Percentiles rank a stretch among this genome's conserved stretches.
These are phyloP conservation scores for Salix viminalis DNA, from an alignment of 345 rosid species.

Conservation along the genomic window DNA sequence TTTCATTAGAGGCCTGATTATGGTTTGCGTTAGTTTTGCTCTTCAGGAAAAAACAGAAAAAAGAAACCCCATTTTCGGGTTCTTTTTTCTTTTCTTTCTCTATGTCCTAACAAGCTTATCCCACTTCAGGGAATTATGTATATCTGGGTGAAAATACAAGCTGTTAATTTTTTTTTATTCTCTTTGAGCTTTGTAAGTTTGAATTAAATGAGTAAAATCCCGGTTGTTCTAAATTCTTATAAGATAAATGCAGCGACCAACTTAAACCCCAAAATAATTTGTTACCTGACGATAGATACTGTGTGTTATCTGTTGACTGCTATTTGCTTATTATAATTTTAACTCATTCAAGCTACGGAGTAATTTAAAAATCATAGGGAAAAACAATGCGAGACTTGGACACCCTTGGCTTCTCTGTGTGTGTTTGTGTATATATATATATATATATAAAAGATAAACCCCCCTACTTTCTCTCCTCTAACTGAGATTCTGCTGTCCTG, in stretches of 20 bases:
- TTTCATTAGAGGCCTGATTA: not conserved
- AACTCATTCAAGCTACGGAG: no score
- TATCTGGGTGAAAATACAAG: conserved; percentile 28
- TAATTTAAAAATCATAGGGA: not conserved
- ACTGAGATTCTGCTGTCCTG: conserved; percentile 29
- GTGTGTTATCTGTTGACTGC: not conserved
- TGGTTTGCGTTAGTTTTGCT: conserved; percentile 21
- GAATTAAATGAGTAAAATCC: no score
- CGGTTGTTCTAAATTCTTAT: rapidly evolving
- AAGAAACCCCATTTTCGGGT: not conserved
- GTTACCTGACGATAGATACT: conserved; percentile 9
- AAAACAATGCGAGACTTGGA: not conserved
- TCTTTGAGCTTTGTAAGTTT: no score
- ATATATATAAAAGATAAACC: no score
- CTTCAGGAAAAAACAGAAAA: no score
- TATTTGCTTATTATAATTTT: not conserved
- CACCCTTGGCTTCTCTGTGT: no score
- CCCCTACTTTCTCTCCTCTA: not conserved
- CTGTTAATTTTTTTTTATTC: conserved; percentile 15
- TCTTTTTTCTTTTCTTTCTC: not conserved
- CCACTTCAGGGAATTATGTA: conserved; percentile 31
- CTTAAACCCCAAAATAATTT: no score
- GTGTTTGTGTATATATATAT: no score
- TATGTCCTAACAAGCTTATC: conserved; percentile 17
- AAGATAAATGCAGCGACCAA: no score